A percentile compares a stretch with the other conserved stretches of the same genome.
Evolutionary conservation across 768 basidiomycete genomes (phyloP).

Genomic region (Gloeostereum incarnatum): DNA sequence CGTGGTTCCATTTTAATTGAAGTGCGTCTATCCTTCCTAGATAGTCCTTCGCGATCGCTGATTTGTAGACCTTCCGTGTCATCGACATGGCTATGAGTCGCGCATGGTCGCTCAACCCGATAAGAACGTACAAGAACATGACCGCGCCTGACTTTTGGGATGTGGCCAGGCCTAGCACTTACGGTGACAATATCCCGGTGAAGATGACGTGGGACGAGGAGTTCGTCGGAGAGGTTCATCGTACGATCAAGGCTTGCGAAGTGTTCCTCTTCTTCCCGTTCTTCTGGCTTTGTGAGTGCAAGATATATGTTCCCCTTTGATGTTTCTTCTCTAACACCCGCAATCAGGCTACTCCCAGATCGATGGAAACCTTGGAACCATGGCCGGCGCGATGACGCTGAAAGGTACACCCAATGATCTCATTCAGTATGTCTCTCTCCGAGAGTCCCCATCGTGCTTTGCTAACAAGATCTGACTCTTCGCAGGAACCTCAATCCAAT

Average conservation of each 20-base stretch:
- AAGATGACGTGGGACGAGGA: constrained; percentile 46
- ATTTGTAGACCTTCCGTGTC: constrained; percentile 11
- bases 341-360: constrained; percentile 74
- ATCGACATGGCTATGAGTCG: constrained; percentile 20
- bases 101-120: constrained; percentile 26
- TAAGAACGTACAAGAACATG: constrained; percentile 23
- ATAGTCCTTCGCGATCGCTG: constrained; percentile 5
- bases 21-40: background rate
- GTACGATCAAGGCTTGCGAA: constrained; percentile 37
- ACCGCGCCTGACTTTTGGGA: constrained; percentile 44
- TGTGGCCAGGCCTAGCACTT: constrained; percentile 33
- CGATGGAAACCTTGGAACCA: constrained; percentile 70
- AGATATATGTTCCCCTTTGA: too few relatives aligned
- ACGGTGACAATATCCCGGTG: constrained; percentile 22
- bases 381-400: constrained; percentile 69
- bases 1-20: constrained; percentile 48
- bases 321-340: too few relatives aligned
- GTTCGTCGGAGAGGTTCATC: constrained; percentile 42
- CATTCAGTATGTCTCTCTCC: constrained; percentile 29
- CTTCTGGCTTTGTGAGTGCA: constrained; percentile 35
- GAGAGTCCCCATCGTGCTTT: background rate
- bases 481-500: constrained; percentile 59
- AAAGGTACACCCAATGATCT: constrained; percentile 71
- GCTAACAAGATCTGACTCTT: background rate
- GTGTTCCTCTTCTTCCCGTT: constrained; percentile 48